Evolutionary conservation across 176 grass and related monocot species (phyloP), one percentile per base, ranked within the genome.

Genomic region (Otatea glauca): DNA sequence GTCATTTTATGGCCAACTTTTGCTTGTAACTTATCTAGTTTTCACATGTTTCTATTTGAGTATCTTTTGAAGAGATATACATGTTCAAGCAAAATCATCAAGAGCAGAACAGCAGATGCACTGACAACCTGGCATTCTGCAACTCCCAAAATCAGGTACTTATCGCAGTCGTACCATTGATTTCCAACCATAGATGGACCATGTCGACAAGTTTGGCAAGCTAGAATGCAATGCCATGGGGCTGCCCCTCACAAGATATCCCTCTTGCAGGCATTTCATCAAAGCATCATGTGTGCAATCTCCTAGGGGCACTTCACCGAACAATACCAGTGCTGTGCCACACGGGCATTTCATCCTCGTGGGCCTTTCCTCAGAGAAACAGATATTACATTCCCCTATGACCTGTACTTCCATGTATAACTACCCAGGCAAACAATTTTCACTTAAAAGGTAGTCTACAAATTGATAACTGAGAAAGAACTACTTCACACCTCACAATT

Each of bases 121-220:
- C 51, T 47, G 53, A 18, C 65, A 68, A 70, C 65, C 65, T 81
- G 66, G 66, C 35, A 41, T 32, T 71, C 53, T 45, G 37, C 37
- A 32, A 23, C 65, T 71, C 21, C 5, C 37, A 77, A 59, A 25
- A 42, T 77, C 6, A 14, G 24, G 17, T 17, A 35, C 17, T 21
- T 48, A 70, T 24, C 21, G 1, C 21, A 6, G 39, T 70, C 21
- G 2, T 14, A 64, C 39, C 37, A 39, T 9, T 23, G 51, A 24
- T 42, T 70, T 14, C 9, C 35, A 55, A 3, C 9, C 20, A 81
- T 73, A 50, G 13, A 72, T 32, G 14, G 21, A 7, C 32, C 27
- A 55, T 60, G 16, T 18, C 58, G 3, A 24, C 14, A 56, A 43
- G 34, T 68, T 58, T 67, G 21, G 65, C 65, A 60, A 38, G 81